A percentile compares a stretch with the other conserved stretches of the same genome.
These are phyloP conservation scores for Aspergillus cavernicola DNA, from an alignment of 495 filamentous ascomycete genomes.

Conservation along the genomic window DNA sequence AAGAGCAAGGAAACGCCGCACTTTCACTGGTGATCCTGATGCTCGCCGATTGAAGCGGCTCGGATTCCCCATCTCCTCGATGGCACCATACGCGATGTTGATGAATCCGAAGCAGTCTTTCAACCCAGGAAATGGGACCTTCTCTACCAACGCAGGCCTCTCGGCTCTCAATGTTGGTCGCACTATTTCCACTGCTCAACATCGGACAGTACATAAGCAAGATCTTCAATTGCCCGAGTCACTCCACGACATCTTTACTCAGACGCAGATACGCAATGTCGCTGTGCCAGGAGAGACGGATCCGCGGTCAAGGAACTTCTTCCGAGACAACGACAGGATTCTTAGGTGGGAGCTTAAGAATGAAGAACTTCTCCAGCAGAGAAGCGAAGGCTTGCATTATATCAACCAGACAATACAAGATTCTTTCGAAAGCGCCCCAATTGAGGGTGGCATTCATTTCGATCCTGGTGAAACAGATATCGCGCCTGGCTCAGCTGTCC, in stretches of 20 bases:
- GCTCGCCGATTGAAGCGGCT: constrained; percentile 18
- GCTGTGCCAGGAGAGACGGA: constrained; percentile 9
- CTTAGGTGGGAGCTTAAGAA: constrained; percentile 37
- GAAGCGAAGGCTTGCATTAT: constrained; percentile 21
- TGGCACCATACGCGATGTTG: constrained; percentile 37
- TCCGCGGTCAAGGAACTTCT: constrained; percentile 21
- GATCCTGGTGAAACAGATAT: constrained; percentile 20
- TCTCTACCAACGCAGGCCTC: constrained; percentile 31
- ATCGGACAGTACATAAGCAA: not conserved
- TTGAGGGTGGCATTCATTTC: constrained; percentile 35
- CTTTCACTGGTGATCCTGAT: not conserved
- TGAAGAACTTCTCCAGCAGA: constrained; percentile 26
- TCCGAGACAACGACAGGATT: constrained; percentile 27
- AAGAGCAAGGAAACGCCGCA: not conserved
- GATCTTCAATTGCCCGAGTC: constrained; percentile 20
- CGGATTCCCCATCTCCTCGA: constrained; percentile 20
- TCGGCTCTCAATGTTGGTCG: constrained; percentile 11
- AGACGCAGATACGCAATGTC: constrained; percentile 11
- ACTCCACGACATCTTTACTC: constrained; percentile 26
- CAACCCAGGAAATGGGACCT: constrained; percentile 42
- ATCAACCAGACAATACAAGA: constrained; percentile 36
- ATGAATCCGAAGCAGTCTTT: constrained; percentile 46
- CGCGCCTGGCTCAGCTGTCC: not conserved
- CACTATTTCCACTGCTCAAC: not conserved
- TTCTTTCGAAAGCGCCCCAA: constrained; percentile 28